phyloP scores from a whole-genome alignment of 805 yeast species.

The Metschnikowia kunwiensis region DNA sequence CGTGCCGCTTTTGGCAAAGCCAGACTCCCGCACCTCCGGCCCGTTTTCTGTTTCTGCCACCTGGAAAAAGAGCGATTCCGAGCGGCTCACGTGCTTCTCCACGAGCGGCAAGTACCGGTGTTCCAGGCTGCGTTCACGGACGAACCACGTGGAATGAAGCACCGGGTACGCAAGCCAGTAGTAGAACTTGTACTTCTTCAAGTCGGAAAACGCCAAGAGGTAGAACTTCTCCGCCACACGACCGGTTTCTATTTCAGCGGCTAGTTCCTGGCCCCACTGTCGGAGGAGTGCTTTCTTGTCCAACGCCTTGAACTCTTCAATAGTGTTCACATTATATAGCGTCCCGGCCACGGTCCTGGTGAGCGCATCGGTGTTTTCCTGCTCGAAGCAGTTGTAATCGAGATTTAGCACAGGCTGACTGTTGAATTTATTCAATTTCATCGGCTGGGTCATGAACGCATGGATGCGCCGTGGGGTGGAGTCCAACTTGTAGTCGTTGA shows the following conservation, averaged over 20 bases:
- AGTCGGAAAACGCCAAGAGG: constrained; percentile 72
- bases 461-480: constrained; percentile 40
- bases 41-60: not conserved
- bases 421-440: constrained; percentile 33
- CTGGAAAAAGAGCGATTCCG: constrained; percentile 3
- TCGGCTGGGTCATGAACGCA: constrained; percentile 43
- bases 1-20: constrained; percentile 1
- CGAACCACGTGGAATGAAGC: constrained; percentile 51
- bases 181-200: constrained; percentile 81
- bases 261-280: constrained; percentile 30
- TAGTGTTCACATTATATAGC: constrained; percentile 66
- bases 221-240: constrained; percentile 35
- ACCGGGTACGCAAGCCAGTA: constrained; percentile 90
- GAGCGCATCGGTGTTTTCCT: constrained; percentile 7
- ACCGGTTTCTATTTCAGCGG: constrained; percentile 12
- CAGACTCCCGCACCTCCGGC: too few species aligned
- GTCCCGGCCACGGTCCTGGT: constrained; percentile 29
- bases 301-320: constrained; percentile 74
- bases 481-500: constrained; percentile 69
- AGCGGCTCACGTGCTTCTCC: constrained; percentile 1
- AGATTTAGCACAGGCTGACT: constrained; percentile 34
- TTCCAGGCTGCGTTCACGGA: constrained; percentile 9
- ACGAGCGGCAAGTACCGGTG: constrained; percentile 7
- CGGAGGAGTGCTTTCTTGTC: constrained; percentile 62
- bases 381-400: constrained; percentile 32